Conservation (phyloP, 2,329 filamentous ascomycete species). For the Botrytis byssoidea region DNA sequence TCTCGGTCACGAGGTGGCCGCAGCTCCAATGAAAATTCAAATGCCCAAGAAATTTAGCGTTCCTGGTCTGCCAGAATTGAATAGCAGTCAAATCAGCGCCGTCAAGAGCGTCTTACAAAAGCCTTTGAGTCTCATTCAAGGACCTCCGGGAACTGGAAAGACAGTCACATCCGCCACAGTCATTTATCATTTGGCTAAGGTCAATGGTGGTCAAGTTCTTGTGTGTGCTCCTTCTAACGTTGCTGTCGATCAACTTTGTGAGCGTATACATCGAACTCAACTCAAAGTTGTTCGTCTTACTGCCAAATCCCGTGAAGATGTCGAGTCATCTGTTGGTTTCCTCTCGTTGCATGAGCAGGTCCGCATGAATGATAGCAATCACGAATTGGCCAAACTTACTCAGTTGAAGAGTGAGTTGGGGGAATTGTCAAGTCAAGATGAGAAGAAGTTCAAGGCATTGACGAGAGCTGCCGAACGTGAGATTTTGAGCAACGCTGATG, state of each 20-base stretch:
- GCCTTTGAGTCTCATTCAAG: slow-evolving; percentile 92
- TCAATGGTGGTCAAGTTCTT: slow-evolving; percentile 90
- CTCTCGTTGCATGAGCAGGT: slow-evolving; percentile 95
- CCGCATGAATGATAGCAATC: slow-evolving; percentile 93
- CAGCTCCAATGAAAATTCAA: slow-evolving; percentile 91
- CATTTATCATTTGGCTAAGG: slow-evolving; percentile 95
- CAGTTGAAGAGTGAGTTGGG: slow-evolving; percentile 90
- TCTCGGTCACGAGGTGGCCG: slow-evolving; percentile 89
- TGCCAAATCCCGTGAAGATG: slow-evolving; percentile 98
- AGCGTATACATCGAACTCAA: slow-evolving; percentile 91
- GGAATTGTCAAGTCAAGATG: slow-evolving; percentile 90
- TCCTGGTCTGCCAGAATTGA: slow-evolving; percentile 89
- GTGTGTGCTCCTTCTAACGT: slow-evolving; percentile 98
- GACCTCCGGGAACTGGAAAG: slow-evolving; percentile 95
- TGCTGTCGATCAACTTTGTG: slow-evolving; percentile 95
- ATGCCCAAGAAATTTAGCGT: slow-evolving; percentile 97
- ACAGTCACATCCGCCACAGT: slow-evolving; percentile 98
- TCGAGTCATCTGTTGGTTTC: slow-evolving; percentile 97
- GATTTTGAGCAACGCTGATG: slow-evolving; percentile 91
- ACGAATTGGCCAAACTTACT: slow-evolving; percentile 86
- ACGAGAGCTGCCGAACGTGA: slow-evolving; percentile 92
- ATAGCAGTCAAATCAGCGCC: slow-evolving; percentile 91
- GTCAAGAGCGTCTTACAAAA: slow-evolving; percentile 94
- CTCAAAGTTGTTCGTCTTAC: slow-evolving; percentile 96
- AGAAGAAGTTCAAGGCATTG: slow-evolving; percentile 97